phyloP scores from a whole-genome alignment of 768 basidiomycete genomes.

The Rhodotorula sphaerocarpa region DNA sequence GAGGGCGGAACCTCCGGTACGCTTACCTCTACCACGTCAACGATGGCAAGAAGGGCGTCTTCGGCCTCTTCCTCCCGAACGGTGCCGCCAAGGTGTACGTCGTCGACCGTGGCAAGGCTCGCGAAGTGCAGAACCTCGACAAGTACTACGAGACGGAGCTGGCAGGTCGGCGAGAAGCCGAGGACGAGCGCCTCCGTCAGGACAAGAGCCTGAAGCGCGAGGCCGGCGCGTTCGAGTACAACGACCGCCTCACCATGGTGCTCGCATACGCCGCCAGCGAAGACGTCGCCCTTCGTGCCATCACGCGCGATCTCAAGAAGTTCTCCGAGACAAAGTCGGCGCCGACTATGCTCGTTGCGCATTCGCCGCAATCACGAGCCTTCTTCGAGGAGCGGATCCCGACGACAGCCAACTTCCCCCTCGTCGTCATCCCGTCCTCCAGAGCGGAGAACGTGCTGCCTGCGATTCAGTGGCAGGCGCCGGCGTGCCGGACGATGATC shows the following conservation, averaged over 20 bases:
- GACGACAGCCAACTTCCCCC: slow-evolving; percentile 72
- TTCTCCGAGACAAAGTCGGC: slow-evolving; percentile 60
- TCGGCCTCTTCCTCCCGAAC: slow-evolving; percentile 71
- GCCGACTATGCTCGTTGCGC: slow-evolving; percentile 62
- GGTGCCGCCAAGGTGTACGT: slow-evolving; percentile 68
- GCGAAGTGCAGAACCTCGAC: slow-evolving; percentile 71
- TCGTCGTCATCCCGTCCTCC: slow-evolving; percentile 66
- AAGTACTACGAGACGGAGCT: slow-evolving; percentile 59
- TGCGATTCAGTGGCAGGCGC: slow-evolving; percentile 82
- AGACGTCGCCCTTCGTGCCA: slow-evolving; percentile 66
- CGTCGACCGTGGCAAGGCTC: slow-evolving; percentile 79
- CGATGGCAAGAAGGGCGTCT: slow-evolving; percentile 69
- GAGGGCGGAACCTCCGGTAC: slow-evolving; percentile 63
- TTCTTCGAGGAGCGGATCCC: slow-evolving; percentile 70
- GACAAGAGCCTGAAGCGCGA: slow-evolving; percentile 50
- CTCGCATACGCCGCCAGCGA: slow-evolving; percentile 73
- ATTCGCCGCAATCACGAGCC: slow-evolving; percentile 70
- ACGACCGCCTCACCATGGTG: slow-evolving; percentile 46
- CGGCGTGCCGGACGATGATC: slow-evolving; percentile 74
- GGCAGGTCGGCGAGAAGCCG: slow-evolving; percentile 26
- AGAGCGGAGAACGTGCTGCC: slow-evolving; percentile 56
- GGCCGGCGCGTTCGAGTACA: slow-evolving; percentile 55
- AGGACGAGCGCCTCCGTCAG: slow-evolving; percentile 42
- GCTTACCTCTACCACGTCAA: slow-evolving; percentile 81
- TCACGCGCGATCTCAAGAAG: slow-evolving; percentile 76